Conservation (phyloP, 1,284 basidiomycete genomes). For the Dichomitus squalens region DNA sequence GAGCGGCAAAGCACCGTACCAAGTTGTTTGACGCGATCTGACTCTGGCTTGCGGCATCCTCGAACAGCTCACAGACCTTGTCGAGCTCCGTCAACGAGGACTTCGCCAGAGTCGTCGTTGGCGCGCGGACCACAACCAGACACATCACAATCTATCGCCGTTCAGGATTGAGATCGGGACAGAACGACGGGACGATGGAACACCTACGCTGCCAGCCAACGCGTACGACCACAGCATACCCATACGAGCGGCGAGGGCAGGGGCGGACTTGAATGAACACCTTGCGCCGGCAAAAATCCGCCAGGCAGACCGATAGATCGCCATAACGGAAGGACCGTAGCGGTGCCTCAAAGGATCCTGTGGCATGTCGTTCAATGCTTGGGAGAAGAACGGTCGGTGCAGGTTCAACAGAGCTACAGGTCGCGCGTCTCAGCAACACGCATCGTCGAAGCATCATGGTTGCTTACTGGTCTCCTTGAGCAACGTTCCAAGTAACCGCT, state of each 20-base stretch:
- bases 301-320: slow-evolving; percentile 72
- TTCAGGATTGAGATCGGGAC: neutral
- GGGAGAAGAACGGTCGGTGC: slow-evolving; percentile 68
- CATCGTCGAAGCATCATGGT: neutral
- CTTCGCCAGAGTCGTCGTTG: slow-evolving; percentile 54
- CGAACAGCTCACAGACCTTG: slow-evolving; percentile 49
- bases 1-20: slow-evolving; percentile 36
- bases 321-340: slow-evolving; percentile 68
- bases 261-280: slow-evolving; percentile 42
- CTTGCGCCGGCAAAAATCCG: slow-evolving; percentile 53
- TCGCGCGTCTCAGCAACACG: neutral
- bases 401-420: slow-evolving; percentile 61
- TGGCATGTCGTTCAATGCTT: slow-evolving; percentile 61
- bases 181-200: neutral
- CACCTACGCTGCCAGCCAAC: slow-evolving; percentile 61
- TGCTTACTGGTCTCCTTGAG: slow-evolving; percentile 60
- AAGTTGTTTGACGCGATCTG: slow-evolving; percentile 51
- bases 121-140: slow-evolving; percentile 59
- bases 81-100: slow-evolving; percentile 63
- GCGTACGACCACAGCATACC: slow-evolving; percentile 61
- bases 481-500: slow-evolving; percentile 50
- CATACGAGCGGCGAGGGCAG: slow-evolving; percentile 47
- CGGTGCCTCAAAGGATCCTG: slow-evolving; percentile 58
- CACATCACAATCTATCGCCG: slow-evolving; percentile 64
- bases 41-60: slow-evolving; percentile 49